phyloP scores from a whole-genome alignment of 352 stramenopile genomes.

The Phytophthora pinifolia region DNA sequence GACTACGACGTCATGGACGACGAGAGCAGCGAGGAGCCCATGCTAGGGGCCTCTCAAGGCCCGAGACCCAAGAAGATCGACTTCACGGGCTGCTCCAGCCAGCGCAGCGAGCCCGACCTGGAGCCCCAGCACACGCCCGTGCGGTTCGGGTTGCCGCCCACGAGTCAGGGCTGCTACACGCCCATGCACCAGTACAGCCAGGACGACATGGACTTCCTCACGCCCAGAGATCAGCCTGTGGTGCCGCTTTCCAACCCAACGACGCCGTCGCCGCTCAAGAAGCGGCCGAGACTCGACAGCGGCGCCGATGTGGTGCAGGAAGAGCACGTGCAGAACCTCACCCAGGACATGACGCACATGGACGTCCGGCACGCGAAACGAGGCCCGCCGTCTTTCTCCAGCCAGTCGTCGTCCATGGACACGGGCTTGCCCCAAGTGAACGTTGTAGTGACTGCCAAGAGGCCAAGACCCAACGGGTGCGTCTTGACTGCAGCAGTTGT shows the following conservation, averaged over 20 bases:
- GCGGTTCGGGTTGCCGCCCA: conserved; percentile 29
- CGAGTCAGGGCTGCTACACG: conserved; percentile 39
- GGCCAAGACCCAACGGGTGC: conserved; percentile 31
- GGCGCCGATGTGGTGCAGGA: conserved; percentile 44
- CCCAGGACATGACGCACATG: conserved; percentile 80
- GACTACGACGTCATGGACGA: conserved; percentile 67
- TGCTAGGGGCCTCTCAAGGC: conserved; percentile 34
- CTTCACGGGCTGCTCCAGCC: conserved; percentile 64
- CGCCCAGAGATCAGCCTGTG: conserved; percentile 79
- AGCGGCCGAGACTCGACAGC: conserved; percentile 50
- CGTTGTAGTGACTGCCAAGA: conserved; percentile 33
- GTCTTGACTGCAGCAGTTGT: not conserved
- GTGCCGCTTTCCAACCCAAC: conserved; percentile 80
- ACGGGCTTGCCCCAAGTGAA: conserved; percentile 32
- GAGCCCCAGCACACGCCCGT: conserved; percentile 44
- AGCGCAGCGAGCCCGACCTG: conserved; percentile 69
- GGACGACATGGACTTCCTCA: conserved; percentile 86
- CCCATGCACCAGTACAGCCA: conserved; percentile 80
- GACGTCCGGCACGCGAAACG: conserved; percentile 42
- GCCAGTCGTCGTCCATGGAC: conserved; percentile 52
- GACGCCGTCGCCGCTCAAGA: conserved; percentile 83
- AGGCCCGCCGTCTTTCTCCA: conserved; percentile 49
- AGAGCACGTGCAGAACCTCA: conserved; percentile 70
- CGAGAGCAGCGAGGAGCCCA: conserved; percentile 51
- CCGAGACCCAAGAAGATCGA: conserved; percentile 76